Conservation (phyloP, 2,329 filamentous ascomycete genomes). For the Epichloe elymi region DNA sequence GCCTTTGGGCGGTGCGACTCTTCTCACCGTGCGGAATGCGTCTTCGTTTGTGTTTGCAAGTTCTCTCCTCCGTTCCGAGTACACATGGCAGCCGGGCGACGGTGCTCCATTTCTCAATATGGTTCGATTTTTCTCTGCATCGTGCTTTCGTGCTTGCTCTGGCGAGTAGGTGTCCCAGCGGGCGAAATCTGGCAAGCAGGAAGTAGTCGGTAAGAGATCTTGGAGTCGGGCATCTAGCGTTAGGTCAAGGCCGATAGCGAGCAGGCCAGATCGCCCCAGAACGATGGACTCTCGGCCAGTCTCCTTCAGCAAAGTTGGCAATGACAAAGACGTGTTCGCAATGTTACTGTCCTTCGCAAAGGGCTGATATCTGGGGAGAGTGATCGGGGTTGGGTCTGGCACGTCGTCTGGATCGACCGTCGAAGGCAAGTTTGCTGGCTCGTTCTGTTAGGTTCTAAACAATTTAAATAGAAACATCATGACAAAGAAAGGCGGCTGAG, state of each 20-base stretch:
- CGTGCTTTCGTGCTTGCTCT: constrained; percentile 36
- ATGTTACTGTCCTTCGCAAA: constrained; percentile 20
- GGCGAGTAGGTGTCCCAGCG: constrained; percentile 35
- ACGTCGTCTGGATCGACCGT: constrained; percentile 35
- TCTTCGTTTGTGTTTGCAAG: constrained; percentile 41
- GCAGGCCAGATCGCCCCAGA: constrained; percentile 33
- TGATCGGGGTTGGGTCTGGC: constrained; percentile 42
- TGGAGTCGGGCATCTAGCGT: constrained; percentile 33
- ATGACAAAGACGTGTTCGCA: constrained; percentile 28
- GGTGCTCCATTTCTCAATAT: constrained; percentile 38
- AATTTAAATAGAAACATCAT: not conserved
- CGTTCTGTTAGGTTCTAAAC: constrained; percentile 6
- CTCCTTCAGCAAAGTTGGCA: constrained; percentile 31
- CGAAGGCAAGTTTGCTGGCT: constrained; percentile 16
- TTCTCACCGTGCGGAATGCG: constrained; percentile 48
- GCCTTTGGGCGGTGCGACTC: constrained; percentile 41
- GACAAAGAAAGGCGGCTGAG: not conserved
- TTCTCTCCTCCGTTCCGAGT: constrained; percentile 44
- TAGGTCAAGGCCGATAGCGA: constrained; percentile 44
- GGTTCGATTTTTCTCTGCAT: constrained; percentile 33
- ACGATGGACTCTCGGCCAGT: constrained; percentile 34
- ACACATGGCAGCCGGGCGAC: constrained; percentile 44
- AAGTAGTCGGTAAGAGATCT: constrained; percentile 40
- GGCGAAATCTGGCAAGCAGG: constrained; percentile 38
- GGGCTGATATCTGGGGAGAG: constrained; percentile 34